A percentile compares a stretch with the other conserved stretches of the same genome.
Conservation (phyloP, 176 grass and related monocot species). For the Lolium perenne region DNA sequence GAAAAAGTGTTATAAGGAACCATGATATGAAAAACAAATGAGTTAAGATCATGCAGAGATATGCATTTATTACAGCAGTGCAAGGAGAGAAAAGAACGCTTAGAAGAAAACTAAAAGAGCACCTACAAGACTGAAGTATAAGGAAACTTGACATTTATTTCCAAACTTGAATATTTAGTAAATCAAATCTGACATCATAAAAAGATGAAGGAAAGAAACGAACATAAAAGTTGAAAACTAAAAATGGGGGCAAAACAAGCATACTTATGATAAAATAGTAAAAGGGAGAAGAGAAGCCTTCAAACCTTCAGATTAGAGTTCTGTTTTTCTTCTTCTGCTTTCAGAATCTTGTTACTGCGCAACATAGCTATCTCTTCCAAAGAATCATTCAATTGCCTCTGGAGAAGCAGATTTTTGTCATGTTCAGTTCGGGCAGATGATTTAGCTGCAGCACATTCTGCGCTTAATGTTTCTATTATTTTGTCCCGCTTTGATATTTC, state of each 20-base stretch:
- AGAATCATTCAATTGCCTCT: slow-evolving; percentile 62
- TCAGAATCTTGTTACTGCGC: slow-evolving; percentile 60
- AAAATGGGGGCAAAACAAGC: slow-evolving; percentile 8
- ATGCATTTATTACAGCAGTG: not conserved
- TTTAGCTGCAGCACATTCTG: slow-evolving; percentile 63
- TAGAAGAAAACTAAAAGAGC: not conserved
- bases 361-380: slow-evolving; percentile 63
- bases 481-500: slow-evolving; percentile 86
- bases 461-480: slow-evolving; percentile 62
- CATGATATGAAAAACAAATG: not conserved
- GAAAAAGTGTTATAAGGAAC: not conserved
- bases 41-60: slow-evolving; percentile 28
- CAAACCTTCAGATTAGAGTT: slow-evolving; percentile 80
- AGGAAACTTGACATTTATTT: not conserved
- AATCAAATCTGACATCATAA: slow-evolving; percentile 10
- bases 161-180: not conserved
- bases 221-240: not conserved
- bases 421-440: slow-evolving; percentile 61
- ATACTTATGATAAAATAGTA: slow-evolving; percentile 24
- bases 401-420: slow-evolving; percentile 65
- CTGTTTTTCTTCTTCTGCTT: slow-evolving; percentile 69
- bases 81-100: not conserved
- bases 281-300: slow-evolving; percentile 23
- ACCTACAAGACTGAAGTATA: slow-evolving; percentile 1
- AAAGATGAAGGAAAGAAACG: not conserved